Evolutionary conservation across 2,329 filamentous ascomycete species (phyloP), one percentile per base, ranked within the genome.

Genomic region (Microcyclospora pomicola): DNA sequence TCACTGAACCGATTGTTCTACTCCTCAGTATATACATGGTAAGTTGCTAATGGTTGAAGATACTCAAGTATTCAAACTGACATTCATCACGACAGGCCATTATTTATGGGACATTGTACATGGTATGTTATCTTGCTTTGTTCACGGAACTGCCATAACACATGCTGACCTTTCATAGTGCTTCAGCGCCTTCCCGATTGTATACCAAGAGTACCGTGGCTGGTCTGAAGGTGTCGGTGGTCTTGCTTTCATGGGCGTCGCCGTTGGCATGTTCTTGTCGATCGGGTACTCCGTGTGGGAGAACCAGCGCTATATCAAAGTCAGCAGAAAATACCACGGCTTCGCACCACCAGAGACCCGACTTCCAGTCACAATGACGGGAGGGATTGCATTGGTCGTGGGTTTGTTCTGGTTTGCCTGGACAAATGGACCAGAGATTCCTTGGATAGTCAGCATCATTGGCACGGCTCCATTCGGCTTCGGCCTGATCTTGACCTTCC

Each of bases 371-470:
- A 68, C 69, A 31, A 67, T 81, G 40, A 49, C 80, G 29, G 80
- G 77, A 6, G 71, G 70, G 11, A 54, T 79, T n/a, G 60, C 69
- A 3, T 60, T 83, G 5, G 78, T 78, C 4, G 50, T 75, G 11
- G 72, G 74, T 5, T 60, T 80, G 15, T 79, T 80, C 63, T 72
- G 70, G 64, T 78, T 79, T 46, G 76, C 75, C 2, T 80, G 75
- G 76, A 78, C 75, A 1, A 73, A 72, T 42, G 63, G 58, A 13
- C 61, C 64, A 1, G 55, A 56, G 9, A 60, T 78, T 9, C 73
- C 75, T 53, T 78, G 69, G 66, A 59, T 68, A 29, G 69, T 54
- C 2, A 61, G 57, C 24, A 65, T 72, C 13, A 55, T 64, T 7
- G 67, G 62, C 16, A 60, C 62, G 7, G 62, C 64, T 10, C 67